Base-by-base conservation (phyloP, 768 basidiomycete species). In the Chalciporus chontae region DNA sequence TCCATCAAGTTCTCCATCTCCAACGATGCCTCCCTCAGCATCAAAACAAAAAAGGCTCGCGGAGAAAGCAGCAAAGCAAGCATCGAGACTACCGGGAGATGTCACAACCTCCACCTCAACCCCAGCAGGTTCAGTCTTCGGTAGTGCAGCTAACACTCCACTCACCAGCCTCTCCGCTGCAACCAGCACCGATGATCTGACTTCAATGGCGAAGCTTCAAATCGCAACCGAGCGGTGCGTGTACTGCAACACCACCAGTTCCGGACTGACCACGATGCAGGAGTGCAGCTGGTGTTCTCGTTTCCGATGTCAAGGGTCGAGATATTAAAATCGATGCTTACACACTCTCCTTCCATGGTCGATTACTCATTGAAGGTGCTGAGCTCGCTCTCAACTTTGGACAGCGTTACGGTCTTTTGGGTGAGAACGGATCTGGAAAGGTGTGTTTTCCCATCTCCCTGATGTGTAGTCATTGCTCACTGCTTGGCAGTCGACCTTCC, bases 361-460 rank as follows among this genome's bases (percentile, higher is more conserved):
- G 96, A 42, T 75, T 95, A 24, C 77, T 90, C 53, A 77, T 90
- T 49, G 83, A 85, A 51, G 64, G 64, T 40, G 76, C 77, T 4
- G 82, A 86, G 68, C 78, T 92, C 43, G 71, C 87, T 4, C 83
- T 92, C 54, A 92, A 92, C 66, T 92, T 94, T 58, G 92, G 92
- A 0, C 90, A 94, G 64, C 75, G 91, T 56, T 99, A 99, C 63
- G 96, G 96, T 69, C 77, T 99, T 27, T 76, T 99, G 38, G 95
- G 95, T 32, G 93, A 97, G 69, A 98, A 99, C 66, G 95, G 95
- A 27, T 94, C 90, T n/a, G 95, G 95, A 74, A 99, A 99, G 84
- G 94, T 94, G 54, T 47, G 73, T 61, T 48, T 39, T 42, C 61
- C 60, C 32, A 19, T 32, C 46, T 0, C 48, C 42, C 24, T 42